These are phyloP conservation scores for Oehlia diaphana DNA, from an alignment of 192 early-diverging fungal species.

Conservation along the genomic window DNA sequence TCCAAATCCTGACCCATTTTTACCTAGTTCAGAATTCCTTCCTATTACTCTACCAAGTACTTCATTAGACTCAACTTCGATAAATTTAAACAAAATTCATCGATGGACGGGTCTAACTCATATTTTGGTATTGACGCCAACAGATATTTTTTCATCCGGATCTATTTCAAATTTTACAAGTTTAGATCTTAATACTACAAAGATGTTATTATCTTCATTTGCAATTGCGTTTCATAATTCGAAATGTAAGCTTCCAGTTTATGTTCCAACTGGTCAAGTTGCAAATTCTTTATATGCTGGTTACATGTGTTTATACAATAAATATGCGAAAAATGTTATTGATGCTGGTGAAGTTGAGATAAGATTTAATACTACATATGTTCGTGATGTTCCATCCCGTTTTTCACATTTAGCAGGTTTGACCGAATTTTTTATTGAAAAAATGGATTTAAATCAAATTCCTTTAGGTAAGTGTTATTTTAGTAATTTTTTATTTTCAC, in stretches of 20 bases:
- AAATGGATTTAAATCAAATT: neutral
- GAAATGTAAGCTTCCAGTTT: slow-evolving; percentile 63
- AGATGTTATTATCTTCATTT: slow-evolving; percentile 64
- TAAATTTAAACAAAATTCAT: slow-evolving; percentile 60
- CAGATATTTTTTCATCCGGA: slow-evolving; percentile 28
- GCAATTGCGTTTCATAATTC: slow-evolving; percentile 67
- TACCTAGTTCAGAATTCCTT: slow-evolving; percentile 42
- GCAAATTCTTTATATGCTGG: slow-evolving; percentile 33
- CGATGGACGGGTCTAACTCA: slow-evolving; percentile 63
- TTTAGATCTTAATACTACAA: slow-evolving; percentile 61
- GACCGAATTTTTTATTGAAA: slow-evolving; percentile 33
- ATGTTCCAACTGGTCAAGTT: slow-evolving; percentile 52
- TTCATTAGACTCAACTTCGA: slow-evolving; percentile 5
- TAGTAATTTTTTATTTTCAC: neutral
- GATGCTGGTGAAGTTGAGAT: slow-evolving; percentile 41
- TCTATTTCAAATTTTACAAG: slow-evolving; percentile 41
- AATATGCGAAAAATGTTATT: slow-evolving; percentile 33
- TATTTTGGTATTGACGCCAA: slow-evolving; percentile 53
- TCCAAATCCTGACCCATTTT: slow-evolving; percentile 35
- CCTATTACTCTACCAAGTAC: slow-evolving; percentile 30
- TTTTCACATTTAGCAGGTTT: slow-evolving; percentile 42
- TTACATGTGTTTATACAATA: slow-evolving; percentile 15
- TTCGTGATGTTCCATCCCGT: slow-evolving; percentile 37
- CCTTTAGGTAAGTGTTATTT: slow-evolving; percentile 2
- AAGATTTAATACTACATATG: slow-evolving; percentile 37